These are phyloP conservation scores for Verticillium zaregamsianum DNA, from an alignment of 2,329 filamentous ascomycete genomes.

Conservation along the genomic window DNA sequence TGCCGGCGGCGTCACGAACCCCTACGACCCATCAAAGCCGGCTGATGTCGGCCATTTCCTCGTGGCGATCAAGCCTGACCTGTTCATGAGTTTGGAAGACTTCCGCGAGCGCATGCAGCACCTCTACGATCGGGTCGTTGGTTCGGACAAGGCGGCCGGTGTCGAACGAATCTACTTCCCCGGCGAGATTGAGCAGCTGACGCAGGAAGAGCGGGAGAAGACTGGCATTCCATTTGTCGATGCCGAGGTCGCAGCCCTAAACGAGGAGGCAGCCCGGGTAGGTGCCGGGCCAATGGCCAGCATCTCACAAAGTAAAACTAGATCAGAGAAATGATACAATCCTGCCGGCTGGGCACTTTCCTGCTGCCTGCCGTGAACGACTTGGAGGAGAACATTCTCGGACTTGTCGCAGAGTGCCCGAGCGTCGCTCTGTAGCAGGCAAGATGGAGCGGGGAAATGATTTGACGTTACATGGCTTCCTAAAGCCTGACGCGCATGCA, in stretches of 20 bases:
- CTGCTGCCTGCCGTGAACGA: neutral
- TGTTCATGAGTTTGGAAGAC: conserved; percentile 68
- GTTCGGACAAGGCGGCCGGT: conserved; percentile 48
- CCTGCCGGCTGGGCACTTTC: neutral
- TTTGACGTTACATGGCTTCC: neutral
- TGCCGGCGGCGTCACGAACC: conserved; percentile 70
- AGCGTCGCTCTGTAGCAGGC: neutral
- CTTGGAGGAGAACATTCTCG: neutral
- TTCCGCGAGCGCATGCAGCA: conserved; percentile 60
- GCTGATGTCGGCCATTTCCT: conserved; percentile 74
- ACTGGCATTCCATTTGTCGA: conserved; percentile 56
- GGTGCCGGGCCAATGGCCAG: conserved; percentile 22
- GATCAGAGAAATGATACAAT: neutral
- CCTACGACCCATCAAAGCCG: conserved; percentile 66
- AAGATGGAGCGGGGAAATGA: neutral
- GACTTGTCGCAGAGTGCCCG: neutral
- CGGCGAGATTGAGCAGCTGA: conserved; percentile 57
- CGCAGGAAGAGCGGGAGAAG: conserved; percentile 44
- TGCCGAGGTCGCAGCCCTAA: conserved; percentile 51
- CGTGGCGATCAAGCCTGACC: conserved; percentile 67
- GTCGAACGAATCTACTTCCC: conserved; percentile 59
- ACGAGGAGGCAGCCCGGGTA: conserved; percentile 46
- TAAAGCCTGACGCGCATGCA: neutral
- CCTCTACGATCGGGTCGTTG: conserved; percentile 49
- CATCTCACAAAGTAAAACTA: neutral